A percentile compares a stretch with the other conserved stretches of the same genome.
These are phyloP conservation scores for Rhodamnia argentea DNA, from an alignment of 345 rosid genomes.

Conservation along the genomic window DNA sequence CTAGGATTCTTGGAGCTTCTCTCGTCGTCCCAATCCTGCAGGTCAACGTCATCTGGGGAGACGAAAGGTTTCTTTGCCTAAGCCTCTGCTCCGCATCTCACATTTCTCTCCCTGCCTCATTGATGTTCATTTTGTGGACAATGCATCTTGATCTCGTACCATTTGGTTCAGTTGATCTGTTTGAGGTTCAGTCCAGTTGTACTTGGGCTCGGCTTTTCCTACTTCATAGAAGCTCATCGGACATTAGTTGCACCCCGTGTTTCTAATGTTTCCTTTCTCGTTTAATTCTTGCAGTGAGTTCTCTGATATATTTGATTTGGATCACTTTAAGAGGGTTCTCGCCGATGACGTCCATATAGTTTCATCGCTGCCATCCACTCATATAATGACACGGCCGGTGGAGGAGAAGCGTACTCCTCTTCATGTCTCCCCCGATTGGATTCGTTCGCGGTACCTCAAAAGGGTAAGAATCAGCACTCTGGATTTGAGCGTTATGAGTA, in stretches of 20 bases:
- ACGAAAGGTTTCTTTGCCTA: constrained; percentile 56
- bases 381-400: constrained; percentile 77
- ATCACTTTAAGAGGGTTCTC: constrained; percentile 72
- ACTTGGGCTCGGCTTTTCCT: neutral
- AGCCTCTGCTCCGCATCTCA: neutral
- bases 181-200: neutral
- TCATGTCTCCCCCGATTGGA: constrained; percentile 82
- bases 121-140: neutral
- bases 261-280: neutral
- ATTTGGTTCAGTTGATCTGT: neutral
- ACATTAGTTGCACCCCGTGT: neutral
- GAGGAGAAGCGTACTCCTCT: constrained; percentile 74
- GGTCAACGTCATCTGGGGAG: constrained; percentile 98
- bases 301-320: constrained; percentile 88
- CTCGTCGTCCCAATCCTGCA: constrained; percentile 92
- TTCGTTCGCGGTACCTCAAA: constrained; percentile 77
- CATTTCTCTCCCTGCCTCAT: neutral
- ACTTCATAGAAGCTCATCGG: neutral
- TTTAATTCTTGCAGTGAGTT: constrained; percentile 67
- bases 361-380: constrained; percentile 70
- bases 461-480: constrained; percentile 32
- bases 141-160: neutral
- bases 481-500: neutral
- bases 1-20: constrained; percentile 90
- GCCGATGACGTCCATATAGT: constrained; percentile 76